Base-by-base conservation (phyloP, 2,329 filamentous ascomycete species). In the Calonectria montana region DNA sequence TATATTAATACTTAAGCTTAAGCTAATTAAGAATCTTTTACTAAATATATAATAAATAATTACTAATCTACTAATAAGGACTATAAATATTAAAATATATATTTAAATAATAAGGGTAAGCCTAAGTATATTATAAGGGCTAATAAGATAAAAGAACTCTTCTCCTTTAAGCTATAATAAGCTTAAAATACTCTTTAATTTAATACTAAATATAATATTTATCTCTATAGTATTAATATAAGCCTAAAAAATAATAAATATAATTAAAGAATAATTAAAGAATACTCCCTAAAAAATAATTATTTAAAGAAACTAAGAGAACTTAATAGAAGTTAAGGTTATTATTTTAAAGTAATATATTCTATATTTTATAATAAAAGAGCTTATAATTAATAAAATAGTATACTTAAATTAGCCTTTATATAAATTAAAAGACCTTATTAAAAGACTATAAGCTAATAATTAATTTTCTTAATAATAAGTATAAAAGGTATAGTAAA, bases 281-380 rank as follows among this genome's bases (percentile, higher is more conserved):
- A 45, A 3, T 41, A 15, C 15, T 37, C 35, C 21, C 12, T 55
- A 55, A 55, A 10, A 21, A 37, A 5, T 55, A 55, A 16, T 37
- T 37, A 21, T 35, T n/a, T n/a, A n/a, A 35, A 37, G 5, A 18
- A 23, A 1, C 12, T 31, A 55, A 18, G 4, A 55, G 8, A 6
- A 55, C 31, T 55, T 31, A 55, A 10, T 55, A 18, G 5, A 15
- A 55, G 9, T 5, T 31, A 37, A 10, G 13, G 18, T 65, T 47
- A 35, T 65, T 57, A 61, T 62, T 18, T 48, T 47, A 62, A 18
- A 61, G 6, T 61, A 61, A 39, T 57, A 57, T 65, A 70, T 55
- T 25, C 21, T 61, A 69, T 69, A 53, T 13, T 62, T 35, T 31
- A 27, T 61, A 62, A 66, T 59, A 70, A 62, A 13, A 25, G 18